phyloP scores from a whole-genome alignment of 1,284 basidiomycete genomes.

The Schizopora paradoxa region DNA sequence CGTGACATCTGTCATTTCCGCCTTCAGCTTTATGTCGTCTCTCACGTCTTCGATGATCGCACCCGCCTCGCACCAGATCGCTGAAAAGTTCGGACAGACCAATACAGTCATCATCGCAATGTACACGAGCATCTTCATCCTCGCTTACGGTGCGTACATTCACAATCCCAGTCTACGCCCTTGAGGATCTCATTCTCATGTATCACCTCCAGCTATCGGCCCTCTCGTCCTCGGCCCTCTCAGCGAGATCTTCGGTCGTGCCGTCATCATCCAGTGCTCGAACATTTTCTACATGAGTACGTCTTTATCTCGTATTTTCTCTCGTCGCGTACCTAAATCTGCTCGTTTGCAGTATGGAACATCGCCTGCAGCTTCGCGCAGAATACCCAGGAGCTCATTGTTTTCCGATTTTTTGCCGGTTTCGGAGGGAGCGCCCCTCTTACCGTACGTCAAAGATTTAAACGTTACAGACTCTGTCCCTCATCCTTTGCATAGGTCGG shows the following conservation, averaged over 20 bases:
- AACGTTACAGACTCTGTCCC: neutral
- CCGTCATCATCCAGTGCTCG: constrained; percentile 38
- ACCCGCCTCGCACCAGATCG: constrained; percentile 51
- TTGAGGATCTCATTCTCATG: neutral
- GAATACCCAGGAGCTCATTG: constrained; percentile 50
- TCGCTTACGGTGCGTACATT: constrained; percentile 48
- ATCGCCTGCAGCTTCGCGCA: constrained; percentile 60
- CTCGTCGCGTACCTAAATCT: neutral
- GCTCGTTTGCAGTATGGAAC: constrained; percentile 48
- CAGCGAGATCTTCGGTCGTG: constrained; percentile 39
- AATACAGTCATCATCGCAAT: constrained; percentile 49
- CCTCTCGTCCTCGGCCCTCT: constrained; percentile 50
- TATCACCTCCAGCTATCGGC: constrained; percentile 35
- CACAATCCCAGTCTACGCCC: neutral
- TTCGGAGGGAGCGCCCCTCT: constrained; percentile 60
- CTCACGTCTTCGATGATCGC: constrained; percentile 68
- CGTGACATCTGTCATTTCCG: constrained; percentile 53
- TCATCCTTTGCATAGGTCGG: constrained; percentile 34
- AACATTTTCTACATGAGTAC: constrained; percentile 56
- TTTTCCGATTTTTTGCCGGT: constrained; percentile 59
- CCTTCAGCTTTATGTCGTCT: constrained; percentile 60
- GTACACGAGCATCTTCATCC: constrained; percentile 60
- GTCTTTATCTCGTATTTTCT: constrained; percentile 25
- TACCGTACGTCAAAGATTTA: constrained; percentile 33
- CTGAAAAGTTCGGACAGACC: constrained; percentile 50